phyloP scores from a whole-genome alignment of 163 green algal genomes.

The Volvox carteri region DNA sequence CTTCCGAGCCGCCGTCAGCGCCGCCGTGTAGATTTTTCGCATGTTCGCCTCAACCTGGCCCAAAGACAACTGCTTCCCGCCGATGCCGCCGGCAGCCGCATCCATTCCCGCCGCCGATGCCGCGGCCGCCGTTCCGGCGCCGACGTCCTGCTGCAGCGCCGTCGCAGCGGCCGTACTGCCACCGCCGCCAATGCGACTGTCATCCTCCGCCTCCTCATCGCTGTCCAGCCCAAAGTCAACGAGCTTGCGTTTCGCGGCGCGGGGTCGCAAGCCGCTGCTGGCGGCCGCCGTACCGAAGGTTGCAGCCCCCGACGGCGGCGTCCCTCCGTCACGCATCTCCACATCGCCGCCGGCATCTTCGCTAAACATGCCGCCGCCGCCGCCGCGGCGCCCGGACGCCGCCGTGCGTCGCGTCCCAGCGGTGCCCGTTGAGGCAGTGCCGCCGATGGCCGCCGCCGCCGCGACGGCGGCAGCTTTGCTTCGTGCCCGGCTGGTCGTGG shows the following conservation, averaged over 20 bases:
- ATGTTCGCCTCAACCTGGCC: constrained; percentile 19
- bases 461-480: constrained; percentile 18
- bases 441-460: not conserved
- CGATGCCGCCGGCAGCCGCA: not conserved
- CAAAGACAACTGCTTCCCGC: not conserved
- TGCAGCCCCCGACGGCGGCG: not conserved
- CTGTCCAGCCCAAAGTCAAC: not conserved
- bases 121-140: not conserved
- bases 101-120: not conserved
- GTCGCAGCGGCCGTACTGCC: not conserved
- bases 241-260: constrained; percentile 3
- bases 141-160: not conserved
- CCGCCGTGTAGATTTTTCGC: constrained; percentile 8
- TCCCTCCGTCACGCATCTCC: not conserved
- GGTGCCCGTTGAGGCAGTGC: not conserved
- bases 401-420: not conserved
- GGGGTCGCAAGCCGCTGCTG: not conserved
- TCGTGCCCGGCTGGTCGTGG: constrained; percentile 12
- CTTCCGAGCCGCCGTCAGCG: constrained; percentile 19
- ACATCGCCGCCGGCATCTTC: constrained; percentile 6
- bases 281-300: not conserved
- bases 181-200: not conserved
- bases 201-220: not conserved
- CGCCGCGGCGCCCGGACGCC: constrained; percentile 4
- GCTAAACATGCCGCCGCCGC: not conserved